Conservation (phyloP, 2,329 filamentous ascomycete genomes). For the Truncatella angustata region DNA sequence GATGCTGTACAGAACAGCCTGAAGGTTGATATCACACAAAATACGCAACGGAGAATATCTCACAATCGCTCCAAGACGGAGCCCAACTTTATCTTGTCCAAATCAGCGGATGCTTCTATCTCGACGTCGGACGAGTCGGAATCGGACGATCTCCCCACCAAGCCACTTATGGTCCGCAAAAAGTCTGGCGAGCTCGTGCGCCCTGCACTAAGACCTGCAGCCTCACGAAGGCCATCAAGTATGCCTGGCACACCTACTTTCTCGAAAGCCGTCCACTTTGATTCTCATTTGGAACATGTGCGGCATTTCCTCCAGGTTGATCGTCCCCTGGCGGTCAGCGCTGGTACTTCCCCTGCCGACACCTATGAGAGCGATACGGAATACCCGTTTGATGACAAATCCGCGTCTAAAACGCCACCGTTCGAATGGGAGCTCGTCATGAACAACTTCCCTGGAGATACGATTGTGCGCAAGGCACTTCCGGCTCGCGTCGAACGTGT, state of each 20-base stretch:
- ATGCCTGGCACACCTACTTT: slow-evolving; percentile 98
- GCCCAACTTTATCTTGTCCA: slow-evolving; percentile 41
- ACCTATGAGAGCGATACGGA: slow-evolving; percentile 83
- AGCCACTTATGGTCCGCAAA: slow-evolving; percentile 93
- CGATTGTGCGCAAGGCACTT: slow-evolving; percentile 57
- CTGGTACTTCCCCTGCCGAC: slow-evolving; percentile 87
- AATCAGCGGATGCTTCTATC: slow-evolving; percentile 48
- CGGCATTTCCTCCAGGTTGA: slow-evolving; percentile 94
- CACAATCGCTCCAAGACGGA: slow-evolving; percentile 59
- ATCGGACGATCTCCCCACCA: slow-evolving; percentile 54
- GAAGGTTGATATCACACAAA: slow-evolving; percentile 24
- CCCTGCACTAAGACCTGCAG: slow-evolving; percentile 79
- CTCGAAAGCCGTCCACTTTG: slow-evolving; percentile 97
- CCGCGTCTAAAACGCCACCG: slow-evolving; percentile 41
- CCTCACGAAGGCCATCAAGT: slow-evolving; percentile 82
- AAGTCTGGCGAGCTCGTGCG: slow-evolving; percentile 97
- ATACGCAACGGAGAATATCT: slow-evolving; percentile 39
- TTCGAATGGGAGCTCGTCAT: slow-evolving; percentile 88
- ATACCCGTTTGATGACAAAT: slow-evolving; percentile 73
- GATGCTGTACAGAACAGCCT: slow-evolving; percentile 42
- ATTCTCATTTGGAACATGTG: slow-evolving; percentile 93
- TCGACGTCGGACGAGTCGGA: slow-evolving; percentile 60
- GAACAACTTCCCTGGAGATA: slow-evolving; percentile 75
- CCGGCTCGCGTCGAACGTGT: slow-evolving; percentile 83
- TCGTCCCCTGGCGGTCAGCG: slow-evolving; percentile 91